Base-by-base conservation (phyloP, 306 rosid genomes). In the Trifolium subterraneum region DNA sequence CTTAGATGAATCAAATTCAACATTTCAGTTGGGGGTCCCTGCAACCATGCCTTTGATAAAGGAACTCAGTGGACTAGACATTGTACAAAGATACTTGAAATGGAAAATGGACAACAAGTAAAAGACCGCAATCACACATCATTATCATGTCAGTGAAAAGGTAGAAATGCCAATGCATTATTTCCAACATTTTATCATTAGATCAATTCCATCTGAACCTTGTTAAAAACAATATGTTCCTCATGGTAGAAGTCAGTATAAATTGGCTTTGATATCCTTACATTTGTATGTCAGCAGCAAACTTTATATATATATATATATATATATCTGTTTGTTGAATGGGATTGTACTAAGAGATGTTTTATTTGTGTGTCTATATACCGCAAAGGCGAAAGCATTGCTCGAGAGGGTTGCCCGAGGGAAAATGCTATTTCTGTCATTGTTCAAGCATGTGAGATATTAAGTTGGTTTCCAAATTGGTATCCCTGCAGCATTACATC, bases 31-130 rank as follows among this genome's bases (percentile, higher is more conserved):
- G 84, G 78, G 82, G 60, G 96, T 91, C 68, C 98, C 98, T 3
- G 98, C 98, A 38, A 89, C 86, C 64, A 81, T 89, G 97, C 90
- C 92, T 27, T 91, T 91, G 64, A 89, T 93, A 22, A 93, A 93
- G 77, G 87, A 84, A 79, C 86, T 85, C 14, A 84, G 86, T 56
- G 97, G 97, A 33, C 86, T 91, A 4, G 86, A n/a, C n/a, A n/a
- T n/a, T n/a, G n/a, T n/a, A n/a, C n/a, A n/a, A n/a, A n/a, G n/a
- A n/a, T n/a, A n/a, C 87, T 79, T 93, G 90, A 79, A 91, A 80
- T 87, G 93, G 93, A 82, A 52, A 81, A 70, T 83, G 78, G 50
- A 54, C 39, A 76, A 3, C 33, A 76, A 82, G 48, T 68, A 31
- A 72, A 59, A 50, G 35, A 65, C 20, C 18, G 42, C 64, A 58